Evolutionary conservation across 176 grass and related monocot genomes (phyloP).

Genomic region (Triticum timopheevii): DNA sequence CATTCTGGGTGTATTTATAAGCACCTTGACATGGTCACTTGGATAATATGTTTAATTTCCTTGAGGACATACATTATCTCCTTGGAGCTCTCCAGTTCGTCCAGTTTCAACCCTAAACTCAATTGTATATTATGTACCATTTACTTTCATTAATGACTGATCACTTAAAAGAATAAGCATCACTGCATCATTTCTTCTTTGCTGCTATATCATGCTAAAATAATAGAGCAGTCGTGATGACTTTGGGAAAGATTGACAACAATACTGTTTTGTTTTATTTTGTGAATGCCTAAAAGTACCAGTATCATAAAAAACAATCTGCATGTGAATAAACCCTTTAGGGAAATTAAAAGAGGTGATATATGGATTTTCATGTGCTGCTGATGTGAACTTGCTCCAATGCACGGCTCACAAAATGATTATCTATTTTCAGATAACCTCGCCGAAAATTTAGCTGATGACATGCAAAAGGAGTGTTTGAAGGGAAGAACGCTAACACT

Average conservation of each 20-base stretch:
- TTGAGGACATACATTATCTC: neutral
- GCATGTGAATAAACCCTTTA: neutral
- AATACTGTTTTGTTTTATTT: neutral
- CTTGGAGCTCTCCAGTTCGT: neutral
- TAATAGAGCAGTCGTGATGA: neutral
- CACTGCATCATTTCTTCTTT: neutral
- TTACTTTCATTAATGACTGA: neutral
- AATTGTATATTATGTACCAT: neutral
- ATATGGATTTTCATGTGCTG: neutral
- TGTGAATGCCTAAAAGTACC: neutral
- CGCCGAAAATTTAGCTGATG: slow-evolving; percentile 71
- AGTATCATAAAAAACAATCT: neutral
- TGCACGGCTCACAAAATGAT: neutral
- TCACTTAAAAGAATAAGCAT: neutral
- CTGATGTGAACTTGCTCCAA: neutral
- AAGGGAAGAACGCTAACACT: slow-evolving; percentile 78
- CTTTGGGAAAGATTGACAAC: neutral
- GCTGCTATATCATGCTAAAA: neutral
- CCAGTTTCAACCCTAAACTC: neutral
- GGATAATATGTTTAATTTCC: neutral
- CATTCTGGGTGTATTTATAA: neutral
- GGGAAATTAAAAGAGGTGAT: neutral
- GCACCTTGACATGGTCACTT: neutral
- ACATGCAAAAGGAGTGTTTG: slow-evolving; percentile 82
- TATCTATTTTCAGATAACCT: slow-evolving; percentile 59